These are phyloP conservation scores for Globisporangium abappressorium DNA, from an alignment of 352 stramenopile species.

Conservation along the genomic window DNA sequence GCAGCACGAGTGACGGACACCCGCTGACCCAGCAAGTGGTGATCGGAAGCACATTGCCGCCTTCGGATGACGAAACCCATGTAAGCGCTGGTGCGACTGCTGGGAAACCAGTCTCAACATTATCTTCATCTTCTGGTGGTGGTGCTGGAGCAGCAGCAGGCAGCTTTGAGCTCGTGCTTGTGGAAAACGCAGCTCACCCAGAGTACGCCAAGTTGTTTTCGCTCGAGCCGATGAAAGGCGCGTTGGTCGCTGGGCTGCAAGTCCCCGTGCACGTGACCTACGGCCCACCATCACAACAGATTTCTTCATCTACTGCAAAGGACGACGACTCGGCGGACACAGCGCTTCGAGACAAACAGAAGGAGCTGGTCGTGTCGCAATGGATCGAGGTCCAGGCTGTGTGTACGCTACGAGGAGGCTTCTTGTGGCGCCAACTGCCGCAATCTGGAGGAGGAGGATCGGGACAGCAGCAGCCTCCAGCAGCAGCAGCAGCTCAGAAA, in stretches of 20 bases:
- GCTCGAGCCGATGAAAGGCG: constrained; percentile 65
- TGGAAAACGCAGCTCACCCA: constrained; percentile 41
- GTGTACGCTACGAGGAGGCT: constrained; percentile 38
- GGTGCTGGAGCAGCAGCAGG: constrained; percentile 16
- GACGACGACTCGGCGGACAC: constrained; percentile 1
- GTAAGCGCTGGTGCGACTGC: neutral
- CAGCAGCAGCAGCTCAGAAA: neutral
- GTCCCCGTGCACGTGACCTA: constrained; percentile 56
- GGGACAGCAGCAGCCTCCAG: neutral
- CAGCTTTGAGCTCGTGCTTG: constrained; percentile 63
- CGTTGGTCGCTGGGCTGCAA: constrained; percentile 50
- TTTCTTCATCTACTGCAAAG: neutral
- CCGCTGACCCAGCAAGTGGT: constrained; percentile 24
- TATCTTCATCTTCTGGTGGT: neutral
- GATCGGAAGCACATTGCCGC: constrained; percentile 46
- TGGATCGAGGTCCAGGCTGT: constrained; percentile 41
- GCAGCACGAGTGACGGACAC: constrained; percentile 6
- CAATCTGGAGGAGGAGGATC: neutral
- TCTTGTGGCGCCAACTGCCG: constrained; percentile 29
- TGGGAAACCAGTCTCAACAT: neutral
- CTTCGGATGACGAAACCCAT: constrained; percentile 14
- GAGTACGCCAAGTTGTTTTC: constrained; percentile 53
- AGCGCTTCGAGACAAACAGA: constrained; percentile 15
- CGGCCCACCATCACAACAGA: constrained; percentile 18
- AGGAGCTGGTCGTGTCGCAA: constrained; percentile 31